phyloP scores from a whole-genome alignment of 2,329 filamentous ascomycete species.

The Beauveria caledonica region DNA sequence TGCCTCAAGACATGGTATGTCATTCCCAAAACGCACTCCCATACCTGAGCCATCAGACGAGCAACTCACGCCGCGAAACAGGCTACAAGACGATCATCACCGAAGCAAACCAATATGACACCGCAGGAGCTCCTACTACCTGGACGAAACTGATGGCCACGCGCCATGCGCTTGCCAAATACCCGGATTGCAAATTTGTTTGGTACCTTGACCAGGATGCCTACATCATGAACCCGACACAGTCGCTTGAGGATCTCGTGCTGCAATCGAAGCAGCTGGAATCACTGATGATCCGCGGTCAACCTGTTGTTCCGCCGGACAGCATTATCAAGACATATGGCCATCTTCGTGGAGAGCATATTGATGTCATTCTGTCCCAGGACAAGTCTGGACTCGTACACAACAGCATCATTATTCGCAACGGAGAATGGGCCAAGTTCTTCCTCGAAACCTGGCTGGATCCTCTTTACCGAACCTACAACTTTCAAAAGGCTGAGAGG shows the following conservation, averaged over 20 bases:
- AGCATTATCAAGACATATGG: conserved; percentile 93
- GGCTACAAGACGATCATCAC: conserved; percentile 84
- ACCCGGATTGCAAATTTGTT: conserved; percentile 69
- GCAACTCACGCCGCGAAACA: conserved; percentile 26
- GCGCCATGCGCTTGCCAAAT: conserved; percentile 77
- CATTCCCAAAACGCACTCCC: background rate
- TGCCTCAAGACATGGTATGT: conserved; percentile 72
- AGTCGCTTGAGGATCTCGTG: conserved; percentile 63
- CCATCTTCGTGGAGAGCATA: conserved; percentile 66
- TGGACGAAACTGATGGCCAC: conserved; percentile 79
- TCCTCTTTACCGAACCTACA: conserved; percentile 86
- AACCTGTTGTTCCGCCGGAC: conserved; percentile 84
- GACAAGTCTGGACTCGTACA: conserved; percentile 71
- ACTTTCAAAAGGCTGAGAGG: conserved; percentile 89
- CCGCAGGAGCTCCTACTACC: conserved; percentile 48
- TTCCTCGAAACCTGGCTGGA: conserved; percentile 96
- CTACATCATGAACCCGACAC: conserved; percentile 76
- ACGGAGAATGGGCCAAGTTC: conserved; percentile 85
- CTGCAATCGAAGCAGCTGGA: conserved; percentile 62
- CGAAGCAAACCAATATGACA: conserved; percentile 65
- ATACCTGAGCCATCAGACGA: background rate
- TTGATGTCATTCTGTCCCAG: conserved; percentile 78
- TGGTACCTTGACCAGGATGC: conserved; percentile 83
- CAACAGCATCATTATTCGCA: conserved; percentile 70
- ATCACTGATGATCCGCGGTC: conserved; percentile 72